Base-by-base conservation (phyloP, 345 rosid genomes). In the Populus euphratica region DNA sequence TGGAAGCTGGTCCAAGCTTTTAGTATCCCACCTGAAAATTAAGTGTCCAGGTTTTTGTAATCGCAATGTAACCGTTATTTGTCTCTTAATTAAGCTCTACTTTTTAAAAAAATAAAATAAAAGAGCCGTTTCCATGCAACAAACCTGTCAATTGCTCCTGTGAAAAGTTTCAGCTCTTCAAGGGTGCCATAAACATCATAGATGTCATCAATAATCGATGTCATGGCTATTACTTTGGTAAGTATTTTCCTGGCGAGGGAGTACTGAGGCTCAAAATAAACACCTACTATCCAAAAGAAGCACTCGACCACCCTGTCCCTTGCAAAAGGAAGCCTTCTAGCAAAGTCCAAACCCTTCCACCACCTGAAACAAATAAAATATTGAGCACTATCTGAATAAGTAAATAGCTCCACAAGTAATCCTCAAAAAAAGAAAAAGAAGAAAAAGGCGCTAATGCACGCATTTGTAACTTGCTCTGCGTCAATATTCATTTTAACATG, bases 261-360 rank as follows among this genome's bases (percentile, higher is more conserved):
- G 59, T 68, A 83, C 17, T 81, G 76, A 21, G 88, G 88, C 72
- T 85, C 85, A 25, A 74, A 79, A 10, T 78, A 74, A 4, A 44
- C 80, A 20, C 83, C 86, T 33, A 71, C 17, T 2, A 72, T 75
- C 89, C 89, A 87, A 66, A 87, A 82, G 73, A 79, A 87, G 39
- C 70, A 39, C 52, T 87, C 88, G n/a, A 82, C 84, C 5, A 87
- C 62, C 76, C 86, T 83, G 23, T 87, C 85, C 38, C 90, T 77
- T 50, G 64, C 81, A 39, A 76, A 83, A 16, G 84, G 76, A 2
- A 83, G 79, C 74, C 78, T 76, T 9, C 21, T 31, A 6, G 72
- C 64, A 74, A 83, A 39, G 31, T 83, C 80, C 62, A 86, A 76
- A 29, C 76, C 81, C 43, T 52, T 83, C 84, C 86, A 85, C 90